Base-by-base conservation (phyloP, 768 basidiomycete genomes). In the Pisolithus sp. region DNA sequence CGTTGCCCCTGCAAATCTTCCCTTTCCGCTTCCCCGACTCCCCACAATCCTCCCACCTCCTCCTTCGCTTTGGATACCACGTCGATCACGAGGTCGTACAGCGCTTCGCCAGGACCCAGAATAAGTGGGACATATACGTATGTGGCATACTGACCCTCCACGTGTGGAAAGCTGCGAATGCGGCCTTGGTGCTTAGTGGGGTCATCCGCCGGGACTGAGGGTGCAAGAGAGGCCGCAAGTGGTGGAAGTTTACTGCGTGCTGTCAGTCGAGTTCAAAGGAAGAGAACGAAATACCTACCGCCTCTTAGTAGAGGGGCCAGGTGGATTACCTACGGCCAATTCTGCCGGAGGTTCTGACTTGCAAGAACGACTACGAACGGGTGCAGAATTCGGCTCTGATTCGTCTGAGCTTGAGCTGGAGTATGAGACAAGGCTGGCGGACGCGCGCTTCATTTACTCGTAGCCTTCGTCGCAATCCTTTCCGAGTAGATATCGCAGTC, bases 181-280 rank as follows among this genome's bases (percentile, higher is more conserved):
- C 93, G 80, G 13, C 94, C 94, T 72, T 94, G 92, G 64, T 96
- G 93, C 15, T 81, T 69, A 3, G 82, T 69, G 2, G 93, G 92
- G 59, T 90, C 72, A 63, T 93, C 89, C 5, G 78, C 63, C 0
- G 86, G 89, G 1, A 58, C 65, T 41, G 76, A 62, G 4, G 73
- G 60, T 2, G 69, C 61, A 44, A 90, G 63, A 34, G 74, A 73
- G 17, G 75, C 57, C 0, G 83, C 71, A 23, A 89, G 72, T 17
- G 73, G 51, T 1, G 88, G 88, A 2, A 89, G 71, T 64, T 80
- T 89, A 62, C 84, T 86, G 53, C 9, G 20, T 20, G 21, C 10
- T 17, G 46, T 57, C 34, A 53, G 55, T 46, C 34, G 7, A 34
- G 23, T 53, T 23, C 42, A 26, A 52, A 15, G 42, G 15, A 49